Percentiles rank a stretch among this genome's conserved stretches.
Conservation (phyloP, 2,329 filamentous ascomycete genomes). For the Emericellopsis atlantica region DNA sequence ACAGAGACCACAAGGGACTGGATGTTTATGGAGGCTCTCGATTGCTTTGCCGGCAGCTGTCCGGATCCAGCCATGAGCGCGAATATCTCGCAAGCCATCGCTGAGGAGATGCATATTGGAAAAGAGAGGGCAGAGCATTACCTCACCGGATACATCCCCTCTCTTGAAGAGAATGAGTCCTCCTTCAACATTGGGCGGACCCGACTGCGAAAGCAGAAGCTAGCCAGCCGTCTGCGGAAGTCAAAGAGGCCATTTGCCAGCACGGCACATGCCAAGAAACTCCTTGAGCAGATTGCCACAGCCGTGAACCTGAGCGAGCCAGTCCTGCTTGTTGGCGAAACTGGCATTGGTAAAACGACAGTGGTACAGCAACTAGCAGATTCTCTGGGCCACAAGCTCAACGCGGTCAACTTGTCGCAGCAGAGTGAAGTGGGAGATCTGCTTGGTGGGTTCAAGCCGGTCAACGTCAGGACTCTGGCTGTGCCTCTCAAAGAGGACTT, state of each 20-base stretch:
- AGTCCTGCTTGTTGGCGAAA: conserved; percentile 91
- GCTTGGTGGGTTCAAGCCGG: conserved; percentile 89
- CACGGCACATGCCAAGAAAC: conserved; percentile 69
- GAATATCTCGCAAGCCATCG: conserved; percentile 56
- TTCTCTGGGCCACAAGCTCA: conserved; percentile 71
- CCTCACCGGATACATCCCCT: conserved; percentile 58
- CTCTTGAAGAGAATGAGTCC: conserved; percentile 46
- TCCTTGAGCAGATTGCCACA: conserved; percentile 80
- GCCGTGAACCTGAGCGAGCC: conserved; percentile 79
- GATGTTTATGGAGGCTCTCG: conserved; percentile 87
- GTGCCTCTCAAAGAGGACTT: conserved; percentile 91
- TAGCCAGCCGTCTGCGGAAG: conserved; percentile 33
- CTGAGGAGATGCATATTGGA: conserved; percentile 77
- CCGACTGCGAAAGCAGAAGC: conserved; percentile 43
- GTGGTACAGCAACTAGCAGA: conserved; percentile 87
- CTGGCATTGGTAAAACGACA: conserved; percentile 95
- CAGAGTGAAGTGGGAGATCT: conserved; percentile 97
- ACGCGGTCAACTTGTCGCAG: conserved; percentile 91
- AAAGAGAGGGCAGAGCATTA: conserved; percentile 71
- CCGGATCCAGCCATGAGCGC: conserved; percentile 50
- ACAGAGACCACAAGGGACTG: conserved; percentile 62
- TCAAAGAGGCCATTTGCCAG: conserved; percentile 67
- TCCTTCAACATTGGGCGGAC: conserved; percentile 55
- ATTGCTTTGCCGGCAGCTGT: conserved; percentile 80
- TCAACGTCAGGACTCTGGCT: conserved; percentile 78